Conservation (phyloP, 2,329 filamentous ascomycete genomes). For the Calonectria hawksworthii region DNA sequence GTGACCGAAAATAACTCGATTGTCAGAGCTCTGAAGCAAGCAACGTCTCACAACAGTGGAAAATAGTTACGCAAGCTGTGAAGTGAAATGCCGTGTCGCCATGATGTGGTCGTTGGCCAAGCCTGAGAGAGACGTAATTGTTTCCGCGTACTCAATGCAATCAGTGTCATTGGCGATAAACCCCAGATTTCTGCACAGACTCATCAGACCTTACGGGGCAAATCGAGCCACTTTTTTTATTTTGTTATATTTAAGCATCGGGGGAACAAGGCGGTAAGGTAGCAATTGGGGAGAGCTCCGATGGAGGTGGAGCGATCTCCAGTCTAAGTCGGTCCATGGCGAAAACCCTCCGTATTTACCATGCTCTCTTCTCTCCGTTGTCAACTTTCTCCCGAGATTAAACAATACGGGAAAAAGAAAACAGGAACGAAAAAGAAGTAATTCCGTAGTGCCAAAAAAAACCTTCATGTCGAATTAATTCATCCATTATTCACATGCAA, state of each 20-base stretch:
- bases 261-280: conserved; percentile 1
- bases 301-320: conserved; percentile 8
- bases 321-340: not conserved
- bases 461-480: not conserved
- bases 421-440: not conserved
- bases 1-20: conserved; percentile 7
- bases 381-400: conserved; percentile 7
- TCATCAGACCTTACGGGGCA: conserved; percentile 13
- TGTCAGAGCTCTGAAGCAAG: not conserved
- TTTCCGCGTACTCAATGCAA: not conserved
- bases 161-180: not conserved
- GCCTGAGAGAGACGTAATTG: not conserved
- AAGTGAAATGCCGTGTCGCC: too few species aligned
- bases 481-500: conserved; percentile 13
- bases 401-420: not conserved
- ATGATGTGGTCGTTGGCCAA: not conserved
- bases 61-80: not conserved
- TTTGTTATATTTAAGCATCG: not conserved
- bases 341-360: not conserved
- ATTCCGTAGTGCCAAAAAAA: not conserved
- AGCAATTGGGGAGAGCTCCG: conserved; percentile 4
- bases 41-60: not conserved
- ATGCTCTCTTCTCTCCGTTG: not conserved
- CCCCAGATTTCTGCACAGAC: conserved; percentile 17
- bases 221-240: conserved; percentile 28